These are phyloP conservation scores for Talaromyces marneffei DNA, from an alignment of 2,329 filamentous ascomycete species.

Conservation along the genomic window DNA sequence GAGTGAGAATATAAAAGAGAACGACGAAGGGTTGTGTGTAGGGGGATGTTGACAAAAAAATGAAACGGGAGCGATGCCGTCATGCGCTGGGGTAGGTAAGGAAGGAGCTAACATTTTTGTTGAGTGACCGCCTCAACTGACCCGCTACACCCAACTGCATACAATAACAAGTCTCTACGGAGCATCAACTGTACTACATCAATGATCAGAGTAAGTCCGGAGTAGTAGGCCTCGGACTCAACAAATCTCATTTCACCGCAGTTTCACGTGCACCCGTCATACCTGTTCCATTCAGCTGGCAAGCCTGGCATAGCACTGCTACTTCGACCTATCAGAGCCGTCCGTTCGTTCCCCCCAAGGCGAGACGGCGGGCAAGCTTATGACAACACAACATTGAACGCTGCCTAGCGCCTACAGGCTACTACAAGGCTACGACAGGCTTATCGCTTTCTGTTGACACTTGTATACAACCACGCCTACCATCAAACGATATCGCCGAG, in stretches of 20 bases:
- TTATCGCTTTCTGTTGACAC: background rate
- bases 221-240: no score
- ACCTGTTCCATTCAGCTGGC: background rate
- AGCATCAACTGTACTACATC: no score
- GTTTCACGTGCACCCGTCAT: constrained; percentile 4
- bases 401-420: background rate
- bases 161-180: background rate
- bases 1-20: background rate
- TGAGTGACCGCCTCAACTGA: constrained; percentile 14
- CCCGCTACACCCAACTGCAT: background rate
- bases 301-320: background rate
- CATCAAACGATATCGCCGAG: background rate
- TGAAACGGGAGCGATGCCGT: constrained; percentile 12
- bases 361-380: background rate
- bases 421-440: no score
- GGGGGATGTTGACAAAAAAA: background rate
- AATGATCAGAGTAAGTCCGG: no score
- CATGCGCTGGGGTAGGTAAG: constrained; percentile 9
- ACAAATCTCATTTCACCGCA: background rate
- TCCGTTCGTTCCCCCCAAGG: background rate
- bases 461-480: background rate
- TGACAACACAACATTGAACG: background rate
- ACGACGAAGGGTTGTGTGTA: background rate
- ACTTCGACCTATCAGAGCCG: constrained; percentile 5
- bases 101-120: constrained; percentile 2